Evolutionary conservation across 169 alveolate species (phyloP).

Genomic region (Babesia ovis): DNA sequence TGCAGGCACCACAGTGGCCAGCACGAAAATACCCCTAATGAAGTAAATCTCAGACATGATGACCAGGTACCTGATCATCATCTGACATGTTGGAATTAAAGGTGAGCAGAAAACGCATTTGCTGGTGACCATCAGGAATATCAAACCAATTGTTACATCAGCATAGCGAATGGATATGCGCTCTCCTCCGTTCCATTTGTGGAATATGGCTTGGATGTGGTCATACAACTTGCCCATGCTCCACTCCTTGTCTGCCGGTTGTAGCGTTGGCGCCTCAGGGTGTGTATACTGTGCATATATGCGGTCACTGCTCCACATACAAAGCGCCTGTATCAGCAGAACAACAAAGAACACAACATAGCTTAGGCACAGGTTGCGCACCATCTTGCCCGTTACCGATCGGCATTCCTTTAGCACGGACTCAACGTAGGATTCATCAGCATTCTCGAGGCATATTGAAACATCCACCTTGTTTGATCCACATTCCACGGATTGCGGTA

Average conservation of each 20-base stretch:
- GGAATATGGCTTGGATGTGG: constrained; percentile 64
- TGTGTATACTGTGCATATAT: not conserved
- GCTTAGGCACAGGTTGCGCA: not conserved
- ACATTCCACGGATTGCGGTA: not conserved
- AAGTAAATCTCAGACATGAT: constrained; percentile 60
- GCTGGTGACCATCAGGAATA: constrained; percentile 25
- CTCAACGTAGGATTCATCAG: constrained; percentile 10
- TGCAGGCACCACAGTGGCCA: constrained; percentile 72
- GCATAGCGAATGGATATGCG: constrained; percentile 25
- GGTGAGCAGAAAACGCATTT: constrained; percentile 69
- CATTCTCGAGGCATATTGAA: not conserved
- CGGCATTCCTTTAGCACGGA: constrained; percentile 10
- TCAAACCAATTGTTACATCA: constrained; percentile 37
- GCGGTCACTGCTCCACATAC: constrained; percentile 41
- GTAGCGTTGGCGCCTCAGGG: constrained; percentile 11
- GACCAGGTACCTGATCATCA: constrained; percentile 52
- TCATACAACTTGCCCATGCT: constrained; percentile 66
- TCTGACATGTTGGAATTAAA: constrained; percentile 38
- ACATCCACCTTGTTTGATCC: constrained; percentile 2
- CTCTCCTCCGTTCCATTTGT: not conserved
- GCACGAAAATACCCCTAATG: constrained; percentile 69
- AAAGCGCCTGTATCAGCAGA: constrained; percentile 18
- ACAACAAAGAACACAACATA: not conserved
- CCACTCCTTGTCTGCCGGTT: constrained; percentile 35
- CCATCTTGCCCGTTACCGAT: not conserved